Base-by-base conservation (phyloP, 306 rosid genomes). In the Gastrolobium villosum region DNA sequence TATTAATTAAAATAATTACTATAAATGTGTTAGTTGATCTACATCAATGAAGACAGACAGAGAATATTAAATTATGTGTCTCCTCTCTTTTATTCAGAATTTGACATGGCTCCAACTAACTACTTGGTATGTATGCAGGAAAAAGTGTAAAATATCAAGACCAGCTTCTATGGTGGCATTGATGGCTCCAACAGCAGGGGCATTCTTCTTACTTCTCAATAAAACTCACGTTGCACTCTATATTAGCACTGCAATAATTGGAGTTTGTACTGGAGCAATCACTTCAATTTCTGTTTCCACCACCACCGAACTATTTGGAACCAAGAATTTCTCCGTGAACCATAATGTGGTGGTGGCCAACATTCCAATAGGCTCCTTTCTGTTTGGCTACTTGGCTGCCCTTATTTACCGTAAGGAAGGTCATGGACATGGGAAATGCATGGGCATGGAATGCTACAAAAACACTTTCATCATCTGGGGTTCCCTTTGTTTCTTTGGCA, bases 241-340 rank as follows among this genome's bases (percentile, higher is more conserved):
- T n/a, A 41, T 56, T 5, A 75, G 94, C 74, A 93, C 94, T 0
- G 90, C 92, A 77, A 68, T 88, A 37, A 88, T 93, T 34, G 98
- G 94, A 43, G 77, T 88, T 13, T 88, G 94, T 13, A 77, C 89
- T 2, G 98, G 98, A 6, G 98, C 98, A 67, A 93, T 93, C 46
- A 87, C 89, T 45, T 91, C 98, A 1, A 73, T 89, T 30, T 48
- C 92, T 0, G 97, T 93, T n/a, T 83, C 94, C 32, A 81, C 74
- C 40, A 93, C 97, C 37, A 77, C 86, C 0, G 97, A 91, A 62
- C 46, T 93, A 2, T 93, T 93, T 48, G 98, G 98, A 6, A 76
- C 86, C 0, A 81, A 86, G 20, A 84, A 84, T 34, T 93, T 93
- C 90, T 87, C 93, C 1, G 87, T 93, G 37, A 93, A 93, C 50